Base-by-base conservation (phyloP, 352 stramenopile genomes). In the Phytopythium aichiense region DNA sequence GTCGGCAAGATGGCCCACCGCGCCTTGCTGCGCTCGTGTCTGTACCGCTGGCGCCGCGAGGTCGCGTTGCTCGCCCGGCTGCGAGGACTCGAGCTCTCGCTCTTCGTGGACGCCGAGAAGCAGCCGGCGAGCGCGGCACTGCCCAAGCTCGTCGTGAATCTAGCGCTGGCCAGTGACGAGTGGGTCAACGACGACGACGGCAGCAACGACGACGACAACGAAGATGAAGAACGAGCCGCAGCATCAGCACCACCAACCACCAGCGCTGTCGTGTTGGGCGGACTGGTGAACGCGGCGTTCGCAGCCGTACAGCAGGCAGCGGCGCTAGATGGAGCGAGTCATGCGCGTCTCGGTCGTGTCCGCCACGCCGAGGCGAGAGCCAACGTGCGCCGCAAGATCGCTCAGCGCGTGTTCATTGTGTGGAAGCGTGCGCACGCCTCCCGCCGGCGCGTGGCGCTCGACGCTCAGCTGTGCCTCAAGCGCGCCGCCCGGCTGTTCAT, bases 391-490 rank as follows among this genome's bases (percentile, higher is more conserved):
- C 87, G 86, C 56, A 86, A 88, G 61, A 76, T 91, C 38, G 81
- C 82, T 2, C 84, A 93, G 61, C 80, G 74, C 2, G 68, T 76
- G 18, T 93, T 93, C 30, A 49, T 84, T 12, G 46, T 75, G 9
- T 93, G 81, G 84, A 87, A 91, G 54, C 63, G 64, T 8, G 73
- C 80, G 2, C 80, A 91, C 52, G 54, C 71, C 28, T 59, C 69
- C 0, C 66, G 73, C 6, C 74, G 79, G 13, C 80, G 84, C 13
- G 70, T 85, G 0, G 75, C 63, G 0, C 62, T 91, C 4, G 85
- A 91, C 33, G 81, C 84, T 12, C 76, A 91, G 53, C 73, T 93
- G 15, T 91, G 80, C 60, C 72, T 93, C 35, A 91, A 89, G 52
- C 81, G 81, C 0, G 84, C 84, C 0, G 80, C 75, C 0, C 74